Conservation (phyloP, 2,329 filamentous ascomycete species). For the Colletotrichum sp. region DNA sequence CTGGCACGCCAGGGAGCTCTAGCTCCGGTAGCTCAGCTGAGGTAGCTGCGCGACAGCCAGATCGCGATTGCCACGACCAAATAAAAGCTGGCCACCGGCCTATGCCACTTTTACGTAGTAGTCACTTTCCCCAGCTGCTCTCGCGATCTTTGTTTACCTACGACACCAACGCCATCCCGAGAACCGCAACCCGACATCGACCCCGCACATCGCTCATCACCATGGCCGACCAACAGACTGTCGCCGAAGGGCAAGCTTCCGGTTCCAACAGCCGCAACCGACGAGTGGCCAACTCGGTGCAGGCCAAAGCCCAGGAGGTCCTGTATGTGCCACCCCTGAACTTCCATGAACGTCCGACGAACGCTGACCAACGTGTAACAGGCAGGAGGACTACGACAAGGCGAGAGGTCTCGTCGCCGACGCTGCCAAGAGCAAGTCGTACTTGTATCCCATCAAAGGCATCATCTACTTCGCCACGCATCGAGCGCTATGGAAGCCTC, state of each 20-base stretch:
- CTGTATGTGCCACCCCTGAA: constrained; percentile 39
- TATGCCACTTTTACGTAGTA: not conserved
- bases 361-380: constrained; percentile 31
- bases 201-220: not conserved
- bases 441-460: constrained; percentile 80
- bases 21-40: constrained; percentile 5
- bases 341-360: not conserved
- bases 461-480: constrained; percentile 65
- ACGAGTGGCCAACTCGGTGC: constrained; percentile 40
- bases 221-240: constrained; percentile 14
- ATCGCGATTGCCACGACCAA: constrained; percentile 12
- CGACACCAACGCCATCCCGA: not conserved
- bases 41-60: constrained; percentile 4
- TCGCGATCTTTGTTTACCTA: not conserved
- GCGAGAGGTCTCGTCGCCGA: constrained; percentile 68
- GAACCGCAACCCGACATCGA: not conserved
- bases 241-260: constrained; percentile 1
- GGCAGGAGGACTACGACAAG: constrained; percentile 74
- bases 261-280: constrained; percentile 16
- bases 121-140: not conserved
- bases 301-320: constrained; percentile 54
- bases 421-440: constrained; percentile 74
- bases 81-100: not conserved
- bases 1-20: constrained; percentile 11
- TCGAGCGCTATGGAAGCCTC: constrained; percentile 62